Evolutionary conservation across 1,284 basidiomycete genomes (phyloP), one percentile per base, ranked within the genome.

Genomic region (Ceraceosorus guamensis): DNA sequence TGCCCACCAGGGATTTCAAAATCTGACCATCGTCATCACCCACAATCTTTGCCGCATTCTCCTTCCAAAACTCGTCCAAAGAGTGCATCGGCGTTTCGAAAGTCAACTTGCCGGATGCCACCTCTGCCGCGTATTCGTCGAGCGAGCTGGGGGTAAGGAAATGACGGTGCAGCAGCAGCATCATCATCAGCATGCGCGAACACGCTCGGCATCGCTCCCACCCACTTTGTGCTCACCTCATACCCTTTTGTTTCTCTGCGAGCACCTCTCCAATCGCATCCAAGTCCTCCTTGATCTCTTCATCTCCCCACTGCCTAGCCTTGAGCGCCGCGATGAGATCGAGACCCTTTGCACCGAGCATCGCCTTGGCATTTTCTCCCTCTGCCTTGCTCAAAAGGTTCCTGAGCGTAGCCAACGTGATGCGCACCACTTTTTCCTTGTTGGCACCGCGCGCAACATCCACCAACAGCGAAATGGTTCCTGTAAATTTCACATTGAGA

Each of bases 351-450:
- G 87, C 84, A 8, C 92, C 89, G 31, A 98, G 82, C 88, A 98
- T 91, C 3, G 90, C 85, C 14, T 91, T 87, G 8, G 96, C 81
- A 75, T 96, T 98, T 33, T 83, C 83, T 0, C 82, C 79, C 0
- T 89, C 86, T 0, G 89, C 88, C 71, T 88, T 88, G 32, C 82
- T 80, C 13, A 96, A 84, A 33, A 97, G 81, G 76, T 97, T 97
- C 88, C 59, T 57, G 33, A 96, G 88, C 0, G 91, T 92, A 6
- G 93, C 89, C 8, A 96, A 82, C 52, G 93, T 85, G n/a, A 98
- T 87, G 16, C 93, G 86, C 60, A 91, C 88, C 32, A 98, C 90
- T 77, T 99, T 99, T 79, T 98, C 93, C 79, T 99, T 99, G 46
- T 89, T 87, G 1, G 92, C 92, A 16, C 79, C 83, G 76, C 92